A percentile compares a stretch with the other conserved stretches of the same genome.
phyloP scores from a whole-genome alignment of 2,329 filamentous ascomycete species.

The Blastomyces silverae region DNA sequence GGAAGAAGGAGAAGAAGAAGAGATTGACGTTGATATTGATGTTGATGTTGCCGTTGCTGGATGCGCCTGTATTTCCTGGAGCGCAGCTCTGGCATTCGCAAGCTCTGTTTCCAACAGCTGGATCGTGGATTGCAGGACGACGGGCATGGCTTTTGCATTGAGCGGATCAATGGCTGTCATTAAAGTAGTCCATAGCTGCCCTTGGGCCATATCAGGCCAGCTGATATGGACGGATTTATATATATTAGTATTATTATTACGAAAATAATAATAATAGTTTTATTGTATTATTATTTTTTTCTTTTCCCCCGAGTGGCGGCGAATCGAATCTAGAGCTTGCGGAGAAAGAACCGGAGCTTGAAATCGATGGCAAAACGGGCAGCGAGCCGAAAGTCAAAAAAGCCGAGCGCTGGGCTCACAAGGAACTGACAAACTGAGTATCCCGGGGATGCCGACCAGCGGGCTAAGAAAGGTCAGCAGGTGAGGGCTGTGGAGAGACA shows the following conservation, averaged over 20 bases:
- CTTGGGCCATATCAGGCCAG: conserved; percentile 29
- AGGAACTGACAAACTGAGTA: background rate
- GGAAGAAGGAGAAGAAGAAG: conserved; percentile 17
- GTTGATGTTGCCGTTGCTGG: conserved; percentile 19
- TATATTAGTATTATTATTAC: background rate
- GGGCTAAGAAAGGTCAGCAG: background rate
- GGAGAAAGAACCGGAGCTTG: background rate
- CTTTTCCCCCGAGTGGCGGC: background rate
- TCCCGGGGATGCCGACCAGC: conserved; percentile 1
- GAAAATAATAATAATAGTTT: background rate
- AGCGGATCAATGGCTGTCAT: conserved; percentile 35
- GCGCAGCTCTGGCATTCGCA: conserved; percentile 37
- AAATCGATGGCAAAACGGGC: background rate
- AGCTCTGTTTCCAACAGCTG: conserved; percentile 39
- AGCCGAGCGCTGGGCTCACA: background rate
- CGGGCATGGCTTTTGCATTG: conserved; percentile 35
- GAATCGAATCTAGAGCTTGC: background rate
- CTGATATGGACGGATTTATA: conserved; percentile 2
- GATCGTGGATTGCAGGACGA: conserved; percentile 38
- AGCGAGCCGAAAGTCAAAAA: background rate
- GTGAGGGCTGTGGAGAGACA: background rate
- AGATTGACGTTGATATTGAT: background rate
- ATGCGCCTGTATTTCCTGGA: conserved; percentile 38
- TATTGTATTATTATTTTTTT: background rate
- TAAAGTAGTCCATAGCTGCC: conserved; percentile 34